These are phyloP conservation scores for Botrytis fabae DNA, from an alignment of 2,329 filamentous ascomycete genomes.

Conservation along the genomic window DNA sequence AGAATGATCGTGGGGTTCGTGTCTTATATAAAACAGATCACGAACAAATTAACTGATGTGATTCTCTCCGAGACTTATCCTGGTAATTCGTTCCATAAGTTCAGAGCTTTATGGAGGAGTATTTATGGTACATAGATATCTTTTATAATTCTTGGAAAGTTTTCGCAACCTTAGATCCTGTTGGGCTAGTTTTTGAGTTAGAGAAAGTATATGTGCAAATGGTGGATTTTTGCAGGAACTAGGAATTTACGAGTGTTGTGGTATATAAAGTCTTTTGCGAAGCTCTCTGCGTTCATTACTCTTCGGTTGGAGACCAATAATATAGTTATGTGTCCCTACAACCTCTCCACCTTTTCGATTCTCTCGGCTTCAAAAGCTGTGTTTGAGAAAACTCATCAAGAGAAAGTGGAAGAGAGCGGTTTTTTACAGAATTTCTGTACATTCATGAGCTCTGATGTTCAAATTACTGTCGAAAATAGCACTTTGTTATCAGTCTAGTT, in stretches of 20 bases:
- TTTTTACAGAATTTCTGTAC: background rate
- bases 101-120: background rate
- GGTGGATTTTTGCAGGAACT: background rate
- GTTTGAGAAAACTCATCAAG: background rate
- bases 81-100: accelerated
- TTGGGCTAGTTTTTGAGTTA: background rate
- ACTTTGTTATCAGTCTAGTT: background rate
- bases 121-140: background rate
- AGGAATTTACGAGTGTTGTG: accelerated
- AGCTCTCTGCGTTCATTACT: background rate
- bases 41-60: background rate
- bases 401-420: background rate
- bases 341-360: background rate
- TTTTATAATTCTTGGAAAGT: background rate
- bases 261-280: background rate
- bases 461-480: background rate
- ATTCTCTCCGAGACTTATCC: background rate
- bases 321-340: accelerated
- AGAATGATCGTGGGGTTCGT: background rate
- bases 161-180: accelerated
- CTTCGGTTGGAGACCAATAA: background rate
- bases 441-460: background rate
- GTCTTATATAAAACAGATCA: background rate
- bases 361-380: background rate
- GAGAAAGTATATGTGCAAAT: accelerated